Conservation (phyloP, 2,329 filamentous ascomycete species). For the Parafenestella ontariensis region DNA sequence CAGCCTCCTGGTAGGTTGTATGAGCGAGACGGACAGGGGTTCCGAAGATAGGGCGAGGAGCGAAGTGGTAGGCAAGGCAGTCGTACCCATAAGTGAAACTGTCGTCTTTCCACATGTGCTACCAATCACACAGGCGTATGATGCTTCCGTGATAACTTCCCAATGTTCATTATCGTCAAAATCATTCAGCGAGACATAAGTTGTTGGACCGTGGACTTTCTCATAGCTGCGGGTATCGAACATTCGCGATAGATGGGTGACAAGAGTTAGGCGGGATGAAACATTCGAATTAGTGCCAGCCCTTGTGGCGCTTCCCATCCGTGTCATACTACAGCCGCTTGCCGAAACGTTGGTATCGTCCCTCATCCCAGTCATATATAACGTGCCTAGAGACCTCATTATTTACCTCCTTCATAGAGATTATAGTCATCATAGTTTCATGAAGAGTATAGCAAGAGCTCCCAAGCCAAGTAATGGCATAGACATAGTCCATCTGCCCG, state of each 20-base stretch:
- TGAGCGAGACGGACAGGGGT: too few relatives aligned
- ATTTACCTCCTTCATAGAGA: neutral
- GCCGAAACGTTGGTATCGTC: neutral
- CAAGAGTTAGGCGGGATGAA: neutral
- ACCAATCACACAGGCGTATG: too few relatives aligned
- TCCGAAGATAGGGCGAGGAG: too few relatives aligned
- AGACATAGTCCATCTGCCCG: constrained; percentile 15
- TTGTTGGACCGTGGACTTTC: neutral
- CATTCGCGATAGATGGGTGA: neutral
- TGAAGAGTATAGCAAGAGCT: constrained; percentile 15
- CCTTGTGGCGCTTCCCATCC: neutral
- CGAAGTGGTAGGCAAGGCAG: too few relatives aligned
- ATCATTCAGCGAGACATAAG: too few relatives aligned
- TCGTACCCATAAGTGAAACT: too few relatives aligned
- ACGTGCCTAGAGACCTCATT: neutral
- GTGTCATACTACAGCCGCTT: neutral
- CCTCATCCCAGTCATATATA: neutral
- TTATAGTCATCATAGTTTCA: constrained; percentile 10
- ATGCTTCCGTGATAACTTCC: too few relatives aligned
- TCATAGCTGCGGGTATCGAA: neutral
- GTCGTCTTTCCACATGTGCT: too few relatives aligned
- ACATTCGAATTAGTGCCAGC: neutral
- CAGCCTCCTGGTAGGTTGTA: too few relatives aligned
- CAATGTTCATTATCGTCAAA: too few relatives aligned
- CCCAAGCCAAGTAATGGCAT: constrained; percentile 10